Percentiles rank a stretch among this genome's conserved stretches.
phyloP scores from a whole-genome alignment of 2,329 filamentous ascomycete species.

The Fusarium denticulatum region DNA sequence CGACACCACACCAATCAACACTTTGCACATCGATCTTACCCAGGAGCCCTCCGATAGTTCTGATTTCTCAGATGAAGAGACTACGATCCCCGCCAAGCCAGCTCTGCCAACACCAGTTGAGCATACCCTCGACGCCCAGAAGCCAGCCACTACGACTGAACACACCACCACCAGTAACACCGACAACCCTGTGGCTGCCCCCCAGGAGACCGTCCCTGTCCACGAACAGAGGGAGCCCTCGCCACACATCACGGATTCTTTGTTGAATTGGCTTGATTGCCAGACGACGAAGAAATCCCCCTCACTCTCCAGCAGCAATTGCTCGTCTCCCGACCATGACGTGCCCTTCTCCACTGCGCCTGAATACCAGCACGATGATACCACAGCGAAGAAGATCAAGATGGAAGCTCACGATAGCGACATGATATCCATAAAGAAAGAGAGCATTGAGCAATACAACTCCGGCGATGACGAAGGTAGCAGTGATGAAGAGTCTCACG shows the following conservation, averaged over 20 bases:
- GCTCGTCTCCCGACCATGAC: background rate
- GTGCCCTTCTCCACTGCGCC: slow-evolving; percentile 3
- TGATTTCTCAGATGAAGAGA: slow-evolving; percentile 20
- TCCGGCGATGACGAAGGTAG: background rate
- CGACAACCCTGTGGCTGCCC: background rate
- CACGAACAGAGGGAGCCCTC: background rate
- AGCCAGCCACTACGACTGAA: background rate
- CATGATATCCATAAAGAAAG: background rate
- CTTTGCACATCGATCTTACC: slow-evolving; percentile 15
- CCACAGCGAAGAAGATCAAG: background rate
- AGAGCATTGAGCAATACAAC: background rate
- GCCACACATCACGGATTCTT: background rate
- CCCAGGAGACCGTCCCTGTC: background rate
- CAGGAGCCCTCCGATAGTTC: slow-evolving; percentile 18
- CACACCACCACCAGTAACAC: background rate
- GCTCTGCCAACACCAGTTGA: background rate
- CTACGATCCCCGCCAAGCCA: background rate
- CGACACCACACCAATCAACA: background rate
- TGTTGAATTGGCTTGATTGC: background rate
- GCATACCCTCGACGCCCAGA: background rate
- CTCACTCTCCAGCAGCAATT: background rate
- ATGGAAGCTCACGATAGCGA: slow-evolving; percentile 1
- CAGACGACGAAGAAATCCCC: background rate
- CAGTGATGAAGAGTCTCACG: background rate
- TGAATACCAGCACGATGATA: background rate